These are phyloP conservation scores for Ploettnerulaceae sp. DNA, from an alignment of 2,329 filamentous ascomycete genomes.

Conservation along the genomic window DNA sequence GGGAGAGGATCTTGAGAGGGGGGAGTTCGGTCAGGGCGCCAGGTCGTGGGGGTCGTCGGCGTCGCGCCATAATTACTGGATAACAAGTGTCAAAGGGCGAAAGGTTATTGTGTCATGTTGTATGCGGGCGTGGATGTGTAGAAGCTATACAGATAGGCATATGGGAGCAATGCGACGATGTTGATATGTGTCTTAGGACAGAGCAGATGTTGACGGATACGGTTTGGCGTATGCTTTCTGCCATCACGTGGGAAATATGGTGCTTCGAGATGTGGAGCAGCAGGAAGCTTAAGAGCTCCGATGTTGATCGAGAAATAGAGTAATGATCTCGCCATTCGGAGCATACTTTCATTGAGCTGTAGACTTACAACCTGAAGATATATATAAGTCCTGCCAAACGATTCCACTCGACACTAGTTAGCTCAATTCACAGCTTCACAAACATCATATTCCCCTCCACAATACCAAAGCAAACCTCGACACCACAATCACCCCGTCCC, in stretches of 20 bases:
- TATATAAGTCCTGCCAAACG: too few relatives aligned
- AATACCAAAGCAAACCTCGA: background rate
- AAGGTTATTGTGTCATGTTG: slow-evolving; percentile 1
- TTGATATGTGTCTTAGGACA: slow-evolving; percentile 3
- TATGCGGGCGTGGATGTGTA: background rate
- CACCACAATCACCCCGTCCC: background rate
- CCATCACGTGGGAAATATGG: slow-evolving; percentile 14
- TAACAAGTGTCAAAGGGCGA: background rate
- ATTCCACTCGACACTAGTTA: too few relatives aligned
- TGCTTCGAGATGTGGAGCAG: background rate
- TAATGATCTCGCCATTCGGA: too few relatives aligned
- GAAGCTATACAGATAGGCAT: background rate
- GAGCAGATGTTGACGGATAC: slow-evolving; percentile 9
- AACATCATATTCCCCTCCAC: too few relatives aligned
- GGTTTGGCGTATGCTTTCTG: slow-evolving; percentile 17
- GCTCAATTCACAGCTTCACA: too few relatives aligned
- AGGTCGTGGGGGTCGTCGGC: slow-evolving; percentile 57
- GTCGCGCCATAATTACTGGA: slow-evolving; percentile 36
- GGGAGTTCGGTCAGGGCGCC: slow-evolving; percentile 63
- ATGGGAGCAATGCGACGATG: background rate
- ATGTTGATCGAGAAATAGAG: background rate
- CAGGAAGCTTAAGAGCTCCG: background rate
- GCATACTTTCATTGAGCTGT: too few relatives aligned
- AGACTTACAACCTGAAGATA: too few relatives aligned
- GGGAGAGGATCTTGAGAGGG: slow-evolving; percentile 60